phyloP scores from a whole-genome alignment of 2,329 filamentous ascomycete species.

The Stemphylium lycopersici region DNA sequence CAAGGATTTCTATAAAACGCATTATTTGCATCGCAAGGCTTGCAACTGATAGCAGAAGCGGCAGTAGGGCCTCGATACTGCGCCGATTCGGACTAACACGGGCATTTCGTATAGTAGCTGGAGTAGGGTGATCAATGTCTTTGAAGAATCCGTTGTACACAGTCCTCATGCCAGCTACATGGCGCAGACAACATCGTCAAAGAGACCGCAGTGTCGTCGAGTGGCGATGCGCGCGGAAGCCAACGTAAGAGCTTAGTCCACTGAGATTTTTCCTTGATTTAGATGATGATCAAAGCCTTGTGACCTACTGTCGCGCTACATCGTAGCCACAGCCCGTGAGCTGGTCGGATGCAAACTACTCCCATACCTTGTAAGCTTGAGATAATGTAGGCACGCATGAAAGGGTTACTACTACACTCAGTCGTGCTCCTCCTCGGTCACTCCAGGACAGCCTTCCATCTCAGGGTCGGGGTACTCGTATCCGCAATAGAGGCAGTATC shows the following conservation, averaged over 20 bases:
- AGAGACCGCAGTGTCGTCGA: not conserved
- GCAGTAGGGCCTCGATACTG: no score
- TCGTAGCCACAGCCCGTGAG: not conserved
- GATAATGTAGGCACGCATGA: not conserved
- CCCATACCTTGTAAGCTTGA: not conserved
- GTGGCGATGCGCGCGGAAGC: not conserved
- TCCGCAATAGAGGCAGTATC: constrained; percentile 98
- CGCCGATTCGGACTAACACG: no score
- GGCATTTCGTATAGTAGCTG: no score
- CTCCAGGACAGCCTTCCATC: constrained; percentile 89
- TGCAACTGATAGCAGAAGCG: no score
- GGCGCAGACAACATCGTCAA: not conserved
- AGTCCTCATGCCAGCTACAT: not conserved
- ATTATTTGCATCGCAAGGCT: no score
- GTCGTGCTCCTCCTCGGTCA: constrained; percentile 82
- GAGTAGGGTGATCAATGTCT: no score
- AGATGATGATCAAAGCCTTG: not conserved
- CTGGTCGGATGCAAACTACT: not conserved
- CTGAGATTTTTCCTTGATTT: not conserved
- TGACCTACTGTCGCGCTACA: not conserved
- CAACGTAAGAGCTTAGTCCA: no score
- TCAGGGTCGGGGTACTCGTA: constrained; percentile 72
- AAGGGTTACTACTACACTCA: constrained; percentile 43
- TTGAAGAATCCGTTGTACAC: no score
- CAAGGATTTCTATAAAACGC: no score